Evolutionary conservation across 805 yeast species (phyloP).

Genomic region (Pichia manshurica): DNA sequence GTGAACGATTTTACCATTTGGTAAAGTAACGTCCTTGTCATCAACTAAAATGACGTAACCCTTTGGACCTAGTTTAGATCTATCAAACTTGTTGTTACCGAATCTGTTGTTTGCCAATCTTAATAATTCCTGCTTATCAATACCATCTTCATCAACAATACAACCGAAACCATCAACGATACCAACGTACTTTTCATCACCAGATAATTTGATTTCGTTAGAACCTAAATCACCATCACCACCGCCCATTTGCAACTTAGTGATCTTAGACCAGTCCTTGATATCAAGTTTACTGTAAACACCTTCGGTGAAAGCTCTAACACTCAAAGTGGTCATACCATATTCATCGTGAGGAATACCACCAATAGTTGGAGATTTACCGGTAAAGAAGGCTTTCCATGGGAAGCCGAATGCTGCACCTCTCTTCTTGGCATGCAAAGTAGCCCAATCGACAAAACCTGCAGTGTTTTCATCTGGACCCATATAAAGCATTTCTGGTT

Average conservation of each 20-base stretch:
- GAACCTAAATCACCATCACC: conserved; percentile 98
- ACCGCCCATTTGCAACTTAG: conserved; percentile 95
- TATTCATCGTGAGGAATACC: conserved; percentile 98
- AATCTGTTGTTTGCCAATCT: conserved; percentile 73
- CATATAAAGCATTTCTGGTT: conserved; percentile 88
- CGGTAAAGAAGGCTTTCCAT: conserved; percentile 97
- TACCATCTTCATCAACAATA: conserved; percentile 83
- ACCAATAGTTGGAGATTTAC: conserved; percentile 85
- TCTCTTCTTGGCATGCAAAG: conserved; percentile 82
- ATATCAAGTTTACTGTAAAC: conserved; percentile 74
- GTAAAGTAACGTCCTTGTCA: conserved; percentile 72
- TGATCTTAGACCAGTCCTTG: conserved; percentile 47
- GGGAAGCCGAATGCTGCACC: conserved; percentile 76
- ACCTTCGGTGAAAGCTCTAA: conserved; percentile 83
- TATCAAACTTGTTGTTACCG: conserved; percentile 68
- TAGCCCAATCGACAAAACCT: conserved; percentile 94
- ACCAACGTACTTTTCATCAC: conserved; percentile 78
- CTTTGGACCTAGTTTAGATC: conserved; percentile 53
- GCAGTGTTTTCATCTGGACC: conserved; percentile 99
- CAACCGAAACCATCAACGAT: conserved; percentile 96
- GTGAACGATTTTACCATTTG: conserved; percentile 67
- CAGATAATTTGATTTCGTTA: conserved; percentile 84
- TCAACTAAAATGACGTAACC: conserved; percentile 86
- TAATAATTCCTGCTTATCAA: conserved; percentile 70
- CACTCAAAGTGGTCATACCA: conserved; percentile 96